Percentiles rank a stretch among this genome's conserved stretches.
Conservation (phyloP, 2,329 filamentous ascomycete genomes). For the Colletotrichum horii region DNA sequence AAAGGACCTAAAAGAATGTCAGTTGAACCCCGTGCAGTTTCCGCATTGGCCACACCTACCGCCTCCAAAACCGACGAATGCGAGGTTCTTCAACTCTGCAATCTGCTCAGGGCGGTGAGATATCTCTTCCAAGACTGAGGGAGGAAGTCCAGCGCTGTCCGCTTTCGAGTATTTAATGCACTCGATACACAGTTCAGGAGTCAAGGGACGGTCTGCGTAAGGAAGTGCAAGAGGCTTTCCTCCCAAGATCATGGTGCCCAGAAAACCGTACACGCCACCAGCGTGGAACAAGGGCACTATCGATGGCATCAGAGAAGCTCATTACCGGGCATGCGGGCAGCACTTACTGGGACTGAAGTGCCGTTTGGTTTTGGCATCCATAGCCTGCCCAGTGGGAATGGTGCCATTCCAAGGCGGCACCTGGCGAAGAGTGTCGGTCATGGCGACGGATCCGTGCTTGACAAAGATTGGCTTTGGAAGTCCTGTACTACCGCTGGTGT, state of each 20-base stretch:
- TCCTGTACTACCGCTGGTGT: conserved; percentile 53
- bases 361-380: conserved; percentile 26
- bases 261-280: conserved; percentile 32
- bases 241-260: conserved; percentile 33
- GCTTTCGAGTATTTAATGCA: conserved; percentile 31
- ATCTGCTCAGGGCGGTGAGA: conserved; percentile 34
- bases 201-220: conserved; percentile 37
- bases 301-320: neutral
- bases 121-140: conserved; percentile 49
- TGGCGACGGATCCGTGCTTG: conserved; percentile 41
- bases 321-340: neutral
- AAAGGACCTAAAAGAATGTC: conserved; percentile 24
- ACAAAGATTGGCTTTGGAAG: conserved; percentile 49
- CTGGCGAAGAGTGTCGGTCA: conserved; percentile 29
- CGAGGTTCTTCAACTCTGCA: conserved; percentile 34
- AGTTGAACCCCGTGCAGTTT: neutral
- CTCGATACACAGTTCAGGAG: conserved; percentile 35
- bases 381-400: conserved; percentile 32
- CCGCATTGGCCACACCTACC: conserved; percentile 27
- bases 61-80: conserved; percentile 39
- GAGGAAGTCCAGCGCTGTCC: conserved; percentile 35
- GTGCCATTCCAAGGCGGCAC: conserved; percentile 3
- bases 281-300: conserved; percentile 45
- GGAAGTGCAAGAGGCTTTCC: conserved; percentile 29
- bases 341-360: conserved; percentile 6